A percentile compares a stretch with the other conserved stretches of the same genome.
Evolutionary conservation across 2,329 filamentous ascomycete species (phyloP).

Genomic region (Claviceps cyperi): DNA sequence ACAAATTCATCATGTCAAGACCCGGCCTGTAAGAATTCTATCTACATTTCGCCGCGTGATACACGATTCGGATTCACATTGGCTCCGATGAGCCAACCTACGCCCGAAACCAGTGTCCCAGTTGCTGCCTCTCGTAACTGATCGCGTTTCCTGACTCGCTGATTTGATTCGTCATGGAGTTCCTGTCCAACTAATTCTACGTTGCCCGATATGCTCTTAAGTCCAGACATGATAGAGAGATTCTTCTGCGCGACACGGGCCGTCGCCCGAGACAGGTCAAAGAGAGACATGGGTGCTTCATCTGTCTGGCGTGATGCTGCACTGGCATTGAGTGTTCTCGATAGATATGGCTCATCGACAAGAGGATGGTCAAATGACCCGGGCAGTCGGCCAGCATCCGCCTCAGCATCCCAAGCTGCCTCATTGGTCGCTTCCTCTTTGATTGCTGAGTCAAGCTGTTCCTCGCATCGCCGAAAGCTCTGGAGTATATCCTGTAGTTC

Average conservation of each 20-base stretch:
- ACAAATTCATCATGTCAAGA: not conserved
- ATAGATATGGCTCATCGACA: constrained; percentile 12
- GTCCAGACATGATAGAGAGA: constrained; percentile 38
- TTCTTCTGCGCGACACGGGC: constrained; percentile 45
- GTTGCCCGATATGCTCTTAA: constrained; percentile 22
- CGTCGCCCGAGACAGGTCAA: constrained; percentile 48
- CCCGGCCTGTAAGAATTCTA: not conserved
- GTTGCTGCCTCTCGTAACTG: constrained; percentile 52
- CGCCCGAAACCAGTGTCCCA: constrained; percentile 50
- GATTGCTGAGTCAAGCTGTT: constrained; percentile 55
- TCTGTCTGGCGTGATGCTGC: constrained; percentile 25
- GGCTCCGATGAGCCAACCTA: constrained; percentile 55
- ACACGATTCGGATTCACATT: constrained; percentile 14
- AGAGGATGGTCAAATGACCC: constrained; percentile 33
- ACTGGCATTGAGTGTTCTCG: constrained; percentile 21
- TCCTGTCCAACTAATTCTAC: constrained; percentile 5
- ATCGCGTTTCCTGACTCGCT: constrained; percentile 53
- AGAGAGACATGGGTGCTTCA: constrained; percentile 49
- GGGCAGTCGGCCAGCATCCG: constrained; percentile 42
- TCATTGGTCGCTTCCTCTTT: constrained; percentile 54
- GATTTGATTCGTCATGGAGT: constrained; percentile 15
- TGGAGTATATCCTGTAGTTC: constrained; percentile 63
- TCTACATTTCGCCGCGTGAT: not conserved
- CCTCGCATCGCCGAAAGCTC: constrained; percentile 63
- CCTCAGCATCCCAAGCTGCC: constrained; percentile 53